Base-by-base conservation (phyloP, 2,329 filamentous ascomycete genomes). In the Hysterium pulicare region DNA sequence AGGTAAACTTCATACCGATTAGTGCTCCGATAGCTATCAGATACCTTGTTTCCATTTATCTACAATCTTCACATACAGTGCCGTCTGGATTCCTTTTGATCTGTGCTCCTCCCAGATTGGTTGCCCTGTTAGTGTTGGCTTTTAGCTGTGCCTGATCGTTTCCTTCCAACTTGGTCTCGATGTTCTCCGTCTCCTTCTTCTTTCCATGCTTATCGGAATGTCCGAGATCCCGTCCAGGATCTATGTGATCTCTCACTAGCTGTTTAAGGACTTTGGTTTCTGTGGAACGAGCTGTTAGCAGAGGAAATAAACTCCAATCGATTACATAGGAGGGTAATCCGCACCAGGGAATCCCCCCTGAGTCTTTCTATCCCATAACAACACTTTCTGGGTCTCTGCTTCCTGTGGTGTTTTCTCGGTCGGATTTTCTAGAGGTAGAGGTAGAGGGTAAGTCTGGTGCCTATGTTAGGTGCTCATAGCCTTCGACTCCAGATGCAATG, bases 211-310 rank as follows among this genome's bases (percentile, higher is more conserved):
- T 67, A 48, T 76, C 73, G 30, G 72, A 75, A 48, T 97, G 91
- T 0, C 91, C 91, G 40, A 96, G 71, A 59, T 91, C 79, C 48
- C 86, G 77, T 1, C 72, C 74, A 0, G 90, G 91, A 57, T 93
- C 84, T 54, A 96, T 83, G 39, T 87, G 76, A 69, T 96, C 87
- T 44, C 91, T 75, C 4, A 96, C 81, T 13, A 84, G 77, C 46
- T 89, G 82, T 71, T 97, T 96, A 33, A 96, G 76, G 53, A 91
- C 84, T 69, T 96, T 95, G 2, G 87, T 90, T 71, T 96, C 90
- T 70, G 44, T 35, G 31, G 45, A 20, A 51, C 22, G 19, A 38
- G n/a, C n/a, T n/a, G 33, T 46, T 13, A 21, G 9, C 17, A 20
- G 28, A 42, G n/a, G 22, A n/a, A n/a, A n/a, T n/a, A n/a, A n/a